Evolutionary conservation across 768 basidiomycete species (phyloP), one percentile per base, ranked within the genome.

Genomic region (Agaricus subrufescens): DNA sequence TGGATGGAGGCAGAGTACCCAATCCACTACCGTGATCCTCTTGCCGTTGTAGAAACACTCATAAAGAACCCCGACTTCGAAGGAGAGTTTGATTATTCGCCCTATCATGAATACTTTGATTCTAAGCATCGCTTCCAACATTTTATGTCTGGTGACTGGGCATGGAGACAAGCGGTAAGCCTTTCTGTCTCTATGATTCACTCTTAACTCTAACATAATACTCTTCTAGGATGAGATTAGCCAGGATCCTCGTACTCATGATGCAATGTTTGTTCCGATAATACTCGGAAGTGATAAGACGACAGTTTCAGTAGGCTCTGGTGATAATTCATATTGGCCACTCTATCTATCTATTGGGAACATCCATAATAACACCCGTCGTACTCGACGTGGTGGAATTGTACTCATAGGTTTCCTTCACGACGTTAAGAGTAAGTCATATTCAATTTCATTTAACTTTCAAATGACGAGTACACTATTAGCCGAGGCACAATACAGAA

Each of bases 91-190:
- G 71, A 76, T 49, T 63, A 64, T 30, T 53, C 61, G 5, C 69
- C 71, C 0, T 71, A 67, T 40, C 57, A 63, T 4, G 63, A 70
- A 23, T 46, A 46, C 10, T 50, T 64, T 34, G 62, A 65, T 9
- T 12, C 12, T 8, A 38, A 49, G 0, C 40, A 65, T 25, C 65
- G 63, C 0, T 57, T 67, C 31, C 54, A 67, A 0, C 63, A 77
- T 52, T 64, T 77, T n/a, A 74, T 78, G 73, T 75, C 73, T 0
- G 75, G 68, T 0, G 65, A 72, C 50, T 76, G 63, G 58, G 68
- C 67, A 0, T 78, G 69, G 69, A 56, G 59, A 7, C 70, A 75
- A 55, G 38, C 49, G 0, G 61, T 66, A 47, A 1, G 55, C 10
- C 31, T 31, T 31, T 10, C 31, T 31, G 31, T 31, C 5, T 31